These are phyloP conservation scores for Ophiostoma piceae DNA, from an alignment of 2,329 filamentous ascomycete genomes.

Conservation along the genomic window DNA sequence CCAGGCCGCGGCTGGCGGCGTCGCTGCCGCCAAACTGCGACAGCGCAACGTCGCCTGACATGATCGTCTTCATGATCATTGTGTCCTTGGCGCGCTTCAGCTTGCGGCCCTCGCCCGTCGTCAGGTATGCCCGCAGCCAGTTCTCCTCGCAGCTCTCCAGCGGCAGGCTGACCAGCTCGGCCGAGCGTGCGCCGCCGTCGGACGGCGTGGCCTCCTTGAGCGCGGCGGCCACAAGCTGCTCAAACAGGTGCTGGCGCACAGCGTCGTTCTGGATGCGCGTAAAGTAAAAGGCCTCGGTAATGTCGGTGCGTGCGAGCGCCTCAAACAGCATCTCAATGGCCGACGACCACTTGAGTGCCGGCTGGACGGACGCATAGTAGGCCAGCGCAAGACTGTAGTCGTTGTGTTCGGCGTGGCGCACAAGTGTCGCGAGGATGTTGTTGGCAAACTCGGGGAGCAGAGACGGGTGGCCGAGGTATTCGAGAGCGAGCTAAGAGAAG, in stretches of 20 bases:
- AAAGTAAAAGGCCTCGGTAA: slow-evolving; percentile 70
- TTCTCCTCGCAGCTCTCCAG: slow-evolving; percentile 64
- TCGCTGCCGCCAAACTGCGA: slow-evolving; percentile 28
- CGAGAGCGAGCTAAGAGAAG: slow-evolving; percentile 55
- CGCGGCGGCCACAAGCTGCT: slow-evolving; percentile 57
- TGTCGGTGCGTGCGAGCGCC: slow-evolving; percentile 60
- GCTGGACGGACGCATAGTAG: slow-evolving; percentile 72
- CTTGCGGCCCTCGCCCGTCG: slow-evolving; percentile 58
- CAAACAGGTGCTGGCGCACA: slow-evolving; percentile 60
- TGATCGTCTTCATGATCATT: slow-evolving; percentile 66
- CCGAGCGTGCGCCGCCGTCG: slow-evolving; percentile 36
- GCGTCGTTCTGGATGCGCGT: slow-evolving; percentile 58
- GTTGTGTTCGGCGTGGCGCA: slow-evolving; percentile 53
- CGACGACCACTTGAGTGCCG: slow-evolving; percentile 59
- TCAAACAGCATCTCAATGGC: slow-evolving; percentile 66
- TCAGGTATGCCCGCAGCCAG: slow-evolving; percentile 68
- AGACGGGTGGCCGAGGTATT: slow-evolving; percentile 72
- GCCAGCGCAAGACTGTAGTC: slow-evolving; percentile 65
- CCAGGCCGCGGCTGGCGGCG: slow-evolving; percentile 36
- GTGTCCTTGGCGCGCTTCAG: slow-evolving; percentile 66
- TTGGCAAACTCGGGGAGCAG: slow-evolving; percentile 76
- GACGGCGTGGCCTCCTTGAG: slow-evolving; percentile 38
- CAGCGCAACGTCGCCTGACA: slow-evolving; percentile 56
- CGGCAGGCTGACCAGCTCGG: slow-evolving; percentile 67
- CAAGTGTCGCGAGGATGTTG: slow-evolving; percentile 68